These are phyloP conservation scores for Kwoniella botswanensis DNA, from an alignment of 768 basidiomycete genomes.

Conservation along the genomic window DNA sequence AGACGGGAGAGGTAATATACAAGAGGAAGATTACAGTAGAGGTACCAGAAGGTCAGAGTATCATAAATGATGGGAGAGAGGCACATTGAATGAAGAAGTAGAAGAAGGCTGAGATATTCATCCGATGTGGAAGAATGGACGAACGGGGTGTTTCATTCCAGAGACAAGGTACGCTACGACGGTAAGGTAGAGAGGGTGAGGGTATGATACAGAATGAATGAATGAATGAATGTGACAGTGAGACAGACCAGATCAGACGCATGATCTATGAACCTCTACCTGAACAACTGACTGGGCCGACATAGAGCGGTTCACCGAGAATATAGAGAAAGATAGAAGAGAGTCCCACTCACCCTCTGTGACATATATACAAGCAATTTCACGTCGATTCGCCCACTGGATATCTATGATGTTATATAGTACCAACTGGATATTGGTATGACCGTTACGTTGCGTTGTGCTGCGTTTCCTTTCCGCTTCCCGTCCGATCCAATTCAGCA, in stretches of 20 bases:
- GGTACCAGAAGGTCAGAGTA: not conserved
- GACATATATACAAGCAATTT: not conserved
- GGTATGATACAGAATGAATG: not conserved
- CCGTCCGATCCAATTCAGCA: no score
- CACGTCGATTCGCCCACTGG: not conserved
- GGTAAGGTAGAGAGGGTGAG: not conserved
- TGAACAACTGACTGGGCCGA: no score
- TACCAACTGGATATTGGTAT: not conserved
- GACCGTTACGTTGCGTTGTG: no score
- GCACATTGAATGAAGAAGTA: not conserved
- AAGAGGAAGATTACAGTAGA: no score
- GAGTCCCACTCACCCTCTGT: not conserved
- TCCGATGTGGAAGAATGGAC: not conserved
- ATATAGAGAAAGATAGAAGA: not conserved
- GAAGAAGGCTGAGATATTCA: constrained; percentile 2
- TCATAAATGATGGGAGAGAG: not conserved
- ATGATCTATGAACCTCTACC: no score
- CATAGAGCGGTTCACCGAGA: not conserved
- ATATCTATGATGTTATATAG: not conserved
- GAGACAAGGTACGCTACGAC: not conserved
- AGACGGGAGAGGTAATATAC: not conserved
- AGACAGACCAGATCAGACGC: not conserved
- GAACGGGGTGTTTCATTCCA: constrained; percentile 1
- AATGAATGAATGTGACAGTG: not conserved
- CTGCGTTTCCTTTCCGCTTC: no score